Evolutionary conservation across 2,329 filamentous ascomycete genomes (phyloP).

Genomic region (Penicillium sp.): DNA sequence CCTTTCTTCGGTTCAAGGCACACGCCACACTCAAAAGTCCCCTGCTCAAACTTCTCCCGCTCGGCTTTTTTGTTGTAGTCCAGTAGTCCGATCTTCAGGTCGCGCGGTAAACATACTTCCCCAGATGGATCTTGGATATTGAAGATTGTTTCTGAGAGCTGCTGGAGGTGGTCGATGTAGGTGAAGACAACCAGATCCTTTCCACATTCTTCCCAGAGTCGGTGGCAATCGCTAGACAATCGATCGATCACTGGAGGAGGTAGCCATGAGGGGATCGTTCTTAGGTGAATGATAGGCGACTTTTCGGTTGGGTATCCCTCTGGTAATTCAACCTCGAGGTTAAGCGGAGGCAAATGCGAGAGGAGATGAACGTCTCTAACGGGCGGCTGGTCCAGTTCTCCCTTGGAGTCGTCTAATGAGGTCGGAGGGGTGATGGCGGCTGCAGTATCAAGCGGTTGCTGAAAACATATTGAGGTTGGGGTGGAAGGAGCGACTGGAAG

Average conservation of each 20-base stretch:
- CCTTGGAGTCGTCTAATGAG: constrained; percentile 30
- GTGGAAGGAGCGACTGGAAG: constrained; percentile 48
- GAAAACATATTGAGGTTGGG: constrained; percentile 43
- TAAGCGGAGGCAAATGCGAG: constrained; percentile 50
- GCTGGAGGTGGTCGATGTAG: constrained; percentile 54
- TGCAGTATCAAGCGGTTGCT: constrained; percentile 28
- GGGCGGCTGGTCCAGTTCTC: constrained; percentile 16
- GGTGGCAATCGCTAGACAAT: constrained; percentile 41
- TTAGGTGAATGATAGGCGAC: constrained; percentile 45
- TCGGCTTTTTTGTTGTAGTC: constrained; percentile 70
- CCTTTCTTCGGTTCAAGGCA: constrained; percentile 93
- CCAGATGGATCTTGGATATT: constrained; percentile 37
- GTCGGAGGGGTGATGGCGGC: constrained; percentile 36
- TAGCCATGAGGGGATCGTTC: constrained; percentile 47
- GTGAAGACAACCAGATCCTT: constrained; percentile 49
- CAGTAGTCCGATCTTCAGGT: constrained; percentile 60
- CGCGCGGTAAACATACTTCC: constrained; percentile 41
- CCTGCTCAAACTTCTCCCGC: constrained; percentile 65
- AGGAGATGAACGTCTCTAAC: constrained; percentile 40
- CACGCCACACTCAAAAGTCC: constrained; percentile 79
- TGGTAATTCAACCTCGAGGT: constrained; percentile 46
- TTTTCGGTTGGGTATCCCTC: constrained; percentile 47
- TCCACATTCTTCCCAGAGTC: constrained; percentile 54
- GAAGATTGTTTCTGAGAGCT: constrained; percentile 49
- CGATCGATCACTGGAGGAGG: constrained; percentile 37